phyloP scores from a whole-genome alignment of 2,329 filamentous ascomycete species.

The Colletotrichum melonis region DNA sequence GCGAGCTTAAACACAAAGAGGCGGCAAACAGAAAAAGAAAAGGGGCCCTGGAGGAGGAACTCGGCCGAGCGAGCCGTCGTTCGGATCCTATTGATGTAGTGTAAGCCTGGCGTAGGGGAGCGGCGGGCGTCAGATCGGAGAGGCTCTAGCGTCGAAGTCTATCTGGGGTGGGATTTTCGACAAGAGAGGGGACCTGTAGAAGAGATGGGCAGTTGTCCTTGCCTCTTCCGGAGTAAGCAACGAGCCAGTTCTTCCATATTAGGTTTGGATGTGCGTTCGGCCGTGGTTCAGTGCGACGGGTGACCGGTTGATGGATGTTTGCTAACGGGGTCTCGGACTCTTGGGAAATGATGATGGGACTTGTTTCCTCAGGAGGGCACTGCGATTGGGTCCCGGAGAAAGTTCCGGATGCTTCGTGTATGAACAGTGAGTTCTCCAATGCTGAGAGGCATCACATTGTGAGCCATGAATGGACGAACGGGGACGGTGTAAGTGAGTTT shows the following conservation, averaged over 20 bases:
- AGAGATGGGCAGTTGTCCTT: background rate
- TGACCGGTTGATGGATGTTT: background rate
- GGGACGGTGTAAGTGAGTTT: background rate
- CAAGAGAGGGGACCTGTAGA: background rate
- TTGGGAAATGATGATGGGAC: background rate
- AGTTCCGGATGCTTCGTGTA: slow-evolving; percentile 4
- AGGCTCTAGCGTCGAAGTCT: slow-evolving; percentile 17
- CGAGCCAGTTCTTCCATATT: background rate
- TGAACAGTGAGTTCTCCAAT: background rate
- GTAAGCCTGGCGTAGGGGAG: background rate
- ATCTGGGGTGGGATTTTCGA: slow-evolving; percentile 8
- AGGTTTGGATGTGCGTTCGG: background rate
- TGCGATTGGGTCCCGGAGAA: background rate
- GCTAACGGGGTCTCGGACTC: background rate
- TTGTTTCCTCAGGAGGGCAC: background rate
- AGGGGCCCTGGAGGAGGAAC: background rate
- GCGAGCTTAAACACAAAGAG: background rate
- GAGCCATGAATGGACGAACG: background rate
- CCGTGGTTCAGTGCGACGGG: background rate
- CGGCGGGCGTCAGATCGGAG: background rate
- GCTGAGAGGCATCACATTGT: background rate
- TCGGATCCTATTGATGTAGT: slow-evolving; percentile 1
- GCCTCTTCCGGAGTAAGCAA: background rate
- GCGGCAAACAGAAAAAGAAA: background rate
- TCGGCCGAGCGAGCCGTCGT: slow-evolving; percentile 20